Percentiles rank a stretch among this genome's conserved stretches.
Conservation (phyloP, 495 filamentous ascomycete species). For the Tuber borchii region DNA sequence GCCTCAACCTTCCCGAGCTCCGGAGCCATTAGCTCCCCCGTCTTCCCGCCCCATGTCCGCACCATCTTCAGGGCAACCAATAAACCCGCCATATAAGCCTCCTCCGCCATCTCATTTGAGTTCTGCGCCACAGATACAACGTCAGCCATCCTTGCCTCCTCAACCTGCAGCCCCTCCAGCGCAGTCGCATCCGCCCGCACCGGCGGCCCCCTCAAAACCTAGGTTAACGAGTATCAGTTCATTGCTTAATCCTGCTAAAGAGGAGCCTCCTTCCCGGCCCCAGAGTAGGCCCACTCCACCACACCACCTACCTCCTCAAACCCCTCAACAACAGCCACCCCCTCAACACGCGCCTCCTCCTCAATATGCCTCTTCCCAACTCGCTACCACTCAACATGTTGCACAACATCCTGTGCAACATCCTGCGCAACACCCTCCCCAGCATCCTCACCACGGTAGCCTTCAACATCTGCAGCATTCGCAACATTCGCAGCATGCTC, state of each 20-base stretch:
- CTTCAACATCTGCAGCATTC: conserved; percentile 13
- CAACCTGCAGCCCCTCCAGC: conserved; percentile 13
- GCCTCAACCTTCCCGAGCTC: conserved; percentile 11
- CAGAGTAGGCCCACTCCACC: conserved; percentile 22
- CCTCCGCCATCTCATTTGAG: conserved; percentile 14
- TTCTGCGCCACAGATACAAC: conserved; percentile 16
- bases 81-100: conserved; percentile 19
- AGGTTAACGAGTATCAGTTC: conserved; percentile 36
- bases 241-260: conserved; percentile 36
- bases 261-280: conserved; percentile 30
- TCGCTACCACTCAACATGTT: conserved; percentile 8
- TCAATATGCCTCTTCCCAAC: conserved; percentile 14
- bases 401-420: conserved; percentile 9
- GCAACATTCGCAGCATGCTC: conserved; percentile 8
- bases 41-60: conserved; percentile 30
- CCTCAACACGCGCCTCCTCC: conserved; percentile 13
- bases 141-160: conserved; percentile 20
- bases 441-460: conserved; percentile 13
- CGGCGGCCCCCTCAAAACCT: conserved; percentile 24
- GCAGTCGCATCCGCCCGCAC: conserved; percentile 9
- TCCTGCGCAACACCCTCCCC: neutral
- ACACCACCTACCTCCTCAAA: conserved; percentile 10
- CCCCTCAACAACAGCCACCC: conserved; percentile 15
- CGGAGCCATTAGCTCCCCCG: conserved; percentile 23
- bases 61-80: conserved; percentile 17